Evolutionary conservation across 2,329 filamentous ascomycete genomes (phyloP), one percentile per base, ranked within the genome.

Genomic region (Chrysosphaeria jannelii): DNA sequence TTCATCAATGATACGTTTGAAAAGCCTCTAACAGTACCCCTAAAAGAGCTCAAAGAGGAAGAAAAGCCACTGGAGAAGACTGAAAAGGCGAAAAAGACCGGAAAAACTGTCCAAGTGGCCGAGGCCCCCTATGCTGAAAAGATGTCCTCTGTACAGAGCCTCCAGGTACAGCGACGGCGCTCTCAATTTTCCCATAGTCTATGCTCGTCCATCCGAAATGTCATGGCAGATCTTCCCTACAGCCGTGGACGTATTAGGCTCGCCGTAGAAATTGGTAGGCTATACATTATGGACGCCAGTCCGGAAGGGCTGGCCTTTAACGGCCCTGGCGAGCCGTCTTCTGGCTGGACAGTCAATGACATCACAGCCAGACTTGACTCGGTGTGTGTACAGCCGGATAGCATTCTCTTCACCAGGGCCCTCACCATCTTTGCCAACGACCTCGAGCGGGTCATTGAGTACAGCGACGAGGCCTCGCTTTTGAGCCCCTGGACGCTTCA

Each of bases 201-300:
- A 4, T 28, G 12, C 20, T 15, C 13, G 12, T 13, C 23, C 29
- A 14, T 34, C 23, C 12, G 13, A 2, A 27, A 18, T 4, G 22
- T 38, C 6, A 19, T 36, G 6, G 21, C 13, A 3, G 27, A 27
- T 7, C 28, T 34, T 4, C 31, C 33, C 4, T 37, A 33, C 22
- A 21, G 28, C 6, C 20, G 24, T 6, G 34, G 36, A 13, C 33
- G 27, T n/a, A 19, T 40, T 8, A 25, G 26, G 5, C 20, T 41
- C 17, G 28, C 33, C 12, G 36, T 32, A 0, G 37, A 40, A 7
- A 25, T 43, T 7, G 40, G 40, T 3, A 35, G 39, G 5, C 29
- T 35, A 14, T 35, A 37, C 17, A 19, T 41, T 3, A 28, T 29
- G 12, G 26, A 29, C 3, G 26, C 34, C 9, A 30, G 27, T 5